Percentiles rank a stretch among this genome's conserved stretches.
phyloP scores from a whole-genome alignment of 2,329 filamentous ascomycete species.

The Cladosporium sp. region DNA sequence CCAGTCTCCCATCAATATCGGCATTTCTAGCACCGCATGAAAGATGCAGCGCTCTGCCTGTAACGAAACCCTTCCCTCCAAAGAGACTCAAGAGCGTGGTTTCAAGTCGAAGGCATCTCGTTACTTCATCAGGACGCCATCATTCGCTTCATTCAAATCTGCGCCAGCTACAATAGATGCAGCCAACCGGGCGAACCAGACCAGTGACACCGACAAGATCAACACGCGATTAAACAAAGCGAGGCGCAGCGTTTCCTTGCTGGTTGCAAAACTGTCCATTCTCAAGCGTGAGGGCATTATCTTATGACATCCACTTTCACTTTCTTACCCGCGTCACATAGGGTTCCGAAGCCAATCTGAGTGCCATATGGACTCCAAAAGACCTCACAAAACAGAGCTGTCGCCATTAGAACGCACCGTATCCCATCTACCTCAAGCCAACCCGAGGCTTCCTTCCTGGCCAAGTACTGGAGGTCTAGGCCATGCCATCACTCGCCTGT shows the following conservation, averaged over 20 bases:
- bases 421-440: neutral
- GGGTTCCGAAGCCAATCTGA: neutral
- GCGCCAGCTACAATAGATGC: neutral
- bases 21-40: conserved; percentile 1
- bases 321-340: neutral
- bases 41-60: conserved; percentile 6
- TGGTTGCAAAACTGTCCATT: neutral
- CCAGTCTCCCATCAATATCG: neutral
- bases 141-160: conserved; percentile 8
- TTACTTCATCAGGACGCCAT: conserved; percentile 4
- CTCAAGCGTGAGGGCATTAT: neutral
- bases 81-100: neutral
- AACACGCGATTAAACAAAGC: neutral
- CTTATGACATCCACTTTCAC: neutral
- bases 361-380: neutral
- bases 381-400: neutral
- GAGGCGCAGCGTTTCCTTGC: neutral
- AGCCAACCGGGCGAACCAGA: neutral
- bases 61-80: neutral
- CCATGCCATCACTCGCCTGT: neutral
- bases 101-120: conserved; percentile 10
- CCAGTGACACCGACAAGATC: neutral
- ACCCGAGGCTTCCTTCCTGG: neutral
- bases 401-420: neutral
- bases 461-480: conserved; percentile 8